Conservation (phyloP, 768 basidiomycete genomes). For the Gloeopeniophorella convolvens region DNA sequence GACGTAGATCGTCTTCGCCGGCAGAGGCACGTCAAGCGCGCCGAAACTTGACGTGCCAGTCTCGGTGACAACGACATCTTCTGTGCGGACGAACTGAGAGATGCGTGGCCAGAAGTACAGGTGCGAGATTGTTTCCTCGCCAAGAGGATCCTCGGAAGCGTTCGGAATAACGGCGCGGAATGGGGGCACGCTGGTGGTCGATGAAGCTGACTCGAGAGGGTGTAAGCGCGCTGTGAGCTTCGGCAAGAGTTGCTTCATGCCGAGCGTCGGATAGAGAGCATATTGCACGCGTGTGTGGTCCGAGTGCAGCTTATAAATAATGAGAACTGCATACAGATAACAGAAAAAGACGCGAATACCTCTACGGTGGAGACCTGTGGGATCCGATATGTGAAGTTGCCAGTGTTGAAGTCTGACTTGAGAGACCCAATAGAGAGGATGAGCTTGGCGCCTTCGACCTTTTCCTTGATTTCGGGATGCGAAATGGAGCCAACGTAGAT, state of each 20-base stretch:
- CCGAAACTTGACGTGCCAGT: conserved; percentile 89
- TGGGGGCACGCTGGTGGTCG: conserved; percentile 40
- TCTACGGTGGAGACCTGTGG: conserved; percentile 55
- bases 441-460: conserved; percentile 68
- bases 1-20: conserved; percentile 57
- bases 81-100: conserved; percentile 58
- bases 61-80: conserved; percentile 80
- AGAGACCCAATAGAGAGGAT: conserved; percentile 68
- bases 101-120: conserved; percentile 81
- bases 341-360: conserved; percentile 35
- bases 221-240: conserved; percentile 54
- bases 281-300: conserved; percentile 60
- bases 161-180: conserved; percentile 29
- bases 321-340: background rate
- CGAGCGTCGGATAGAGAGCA: conserved; percentile 56
- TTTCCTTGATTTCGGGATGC: conserved; percentile 57
- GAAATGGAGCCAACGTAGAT: conserved; percentile 73
- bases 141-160: conserved; percentile 38
- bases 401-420: conserved; percentile 82
- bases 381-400: conserved; percentile 75
- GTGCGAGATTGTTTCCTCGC: conserved; percentile 56
- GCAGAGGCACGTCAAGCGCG: conserved; percentile 73
- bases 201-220: conserved; percentile 34
- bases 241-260: conserved; percentile 74
- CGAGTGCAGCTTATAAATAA: conserved; percentile 59